phyloP scores from a whole-genome alignment of 192 early-diverging fungal genomes.

The Rhizophlyctis rosea region DNA sequence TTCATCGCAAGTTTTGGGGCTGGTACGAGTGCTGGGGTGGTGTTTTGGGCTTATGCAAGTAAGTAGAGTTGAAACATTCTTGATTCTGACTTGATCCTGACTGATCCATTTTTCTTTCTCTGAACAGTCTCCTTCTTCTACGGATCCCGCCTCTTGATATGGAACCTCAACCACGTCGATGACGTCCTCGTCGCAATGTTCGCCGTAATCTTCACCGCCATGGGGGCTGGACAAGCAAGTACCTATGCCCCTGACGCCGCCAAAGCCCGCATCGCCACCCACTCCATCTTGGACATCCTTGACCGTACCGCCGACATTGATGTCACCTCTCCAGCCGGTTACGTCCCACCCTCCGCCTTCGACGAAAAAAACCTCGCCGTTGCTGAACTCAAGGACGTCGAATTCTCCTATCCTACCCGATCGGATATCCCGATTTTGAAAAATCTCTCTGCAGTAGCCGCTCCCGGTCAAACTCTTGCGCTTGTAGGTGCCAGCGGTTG shows the following conservation, averaged over 20 bases:
- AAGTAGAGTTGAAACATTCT: conserved; percentile 31
- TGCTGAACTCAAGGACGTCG: conserved; percentile 50
- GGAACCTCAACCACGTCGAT: conserved; percentile 39
- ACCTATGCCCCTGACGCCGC: conserved; percentile 71
- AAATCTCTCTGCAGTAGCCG: conserved; percentile 38
- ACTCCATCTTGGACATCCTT: conserved; percentile 66
- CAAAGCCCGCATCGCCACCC: conserved; percentile 76
- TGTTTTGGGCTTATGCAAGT: conserved; percentile 65
- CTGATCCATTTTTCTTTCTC: conserved; percentile 40
- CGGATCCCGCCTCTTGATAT: conserved; percentile 62
- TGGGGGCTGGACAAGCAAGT: conserved; percentile 69
- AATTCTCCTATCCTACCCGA: conserved; percentile 67
- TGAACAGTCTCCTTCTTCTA: conserved; percentile 85
- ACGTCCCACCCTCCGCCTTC: not conserved
- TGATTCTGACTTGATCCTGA: conserved; percentile 2
- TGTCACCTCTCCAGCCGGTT: conserved; percentile 20
- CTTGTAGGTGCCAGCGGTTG: conserved; percentile 84
- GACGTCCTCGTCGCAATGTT: conserved; percentile 47
- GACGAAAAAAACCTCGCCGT: conserved; percentile 62
- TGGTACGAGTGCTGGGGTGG: conserved; percentile 67
- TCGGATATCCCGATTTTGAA: conserved; percentile 55
- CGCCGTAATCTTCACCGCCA: conserved; percentile 59
- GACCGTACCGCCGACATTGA: conserved; percentile 73
- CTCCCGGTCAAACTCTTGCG: conserved; percentile 71
- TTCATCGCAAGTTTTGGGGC: conserved; percentile 67